Evolutionary conservation across 306 rosid genomes (phyloP).

Genomic region (Abrus pulchellus): DNA sequence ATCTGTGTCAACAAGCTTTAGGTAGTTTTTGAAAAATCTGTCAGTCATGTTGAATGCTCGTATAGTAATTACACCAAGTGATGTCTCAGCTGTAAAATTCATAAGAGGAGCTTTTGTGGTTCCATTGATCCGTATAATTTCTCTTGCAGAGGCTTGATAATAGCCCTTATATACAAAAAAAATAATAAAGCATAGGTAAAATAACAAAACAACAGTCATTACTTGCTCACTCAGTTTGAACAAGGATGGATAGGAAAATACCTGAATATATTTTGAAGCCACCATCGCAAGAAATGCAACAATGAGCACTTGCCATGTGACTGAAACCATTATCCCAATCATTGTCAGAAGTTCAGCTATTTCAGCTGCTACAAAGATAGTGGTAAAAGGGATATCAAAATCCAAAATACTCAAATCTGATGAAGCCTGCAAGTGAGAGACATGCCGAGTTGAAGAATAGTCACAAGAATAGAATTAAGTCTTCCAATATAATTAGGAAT

Average conservation of each 20-base stretch:
- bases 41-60: conserved; percentile 68
- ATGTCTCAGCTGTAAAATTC: conserved; percentile 72
- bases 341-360: conserved; percentile 42
- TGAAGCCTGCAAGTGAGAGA: conserved; percentile 60
- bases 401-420: conserved; percentile 73
- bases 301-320: conserved; percentile 76
- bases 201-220: background rate
- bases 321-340: conserved; percentile 61
- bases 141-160: conserved; percentile 77
- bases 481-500: background rate
- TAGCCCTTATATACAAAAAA: conserved; percentile 55
- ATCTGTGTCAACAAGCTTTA: conserved; percentile 66
- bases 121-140: conserved; percentile 81
- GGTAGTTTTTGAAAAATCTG: conserved; percentile 62
- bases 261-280: conserved; percentile 62
- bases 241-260: background rate
- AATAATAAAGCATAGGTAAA: background rate
- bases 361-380: conserved; percentile 34
- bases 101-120: conserved; percentile 81
- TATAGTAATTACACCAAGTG: conserved; percentile 73
- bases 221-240: background rate
- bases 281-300: conserved; percentile 58
- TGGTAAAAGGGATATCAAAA: conserved; percentile 63
- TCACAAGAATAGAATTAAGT: background rate
- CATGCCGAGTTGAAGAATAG: background rate